Conservation (phyloP, 257 asterid genomes). For the Scutellaria baicalensis region DNA sequence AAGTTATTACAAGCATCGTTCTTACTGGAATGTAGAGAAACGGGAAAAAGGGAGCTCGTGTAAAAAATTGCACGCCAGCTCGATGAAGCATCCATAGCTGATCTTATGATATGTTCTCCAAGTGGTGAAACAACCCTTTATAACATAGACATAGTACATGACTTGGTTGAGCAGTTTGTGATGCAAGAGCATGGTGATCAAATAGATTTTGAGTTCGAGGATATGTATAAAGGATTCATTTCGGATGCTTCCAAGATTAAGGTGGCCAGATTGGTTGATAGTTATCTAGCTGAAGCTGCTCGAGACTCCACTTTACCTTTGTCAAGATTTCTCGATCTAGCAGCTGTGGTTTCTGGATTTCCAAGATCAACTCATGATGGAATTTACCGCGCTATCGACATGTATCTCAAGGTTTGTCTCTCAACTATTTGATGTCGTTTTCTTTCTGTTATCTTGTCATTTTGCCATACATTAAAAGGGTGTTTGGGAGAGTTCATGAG, state of each 20-base stretch:
- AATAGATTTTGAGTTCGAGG: slow-evolving; percentile 34
- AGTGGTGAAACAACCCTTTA: slow-evolving; percentile 43
- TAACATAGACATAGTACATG: slow-evolving; percentile 42
- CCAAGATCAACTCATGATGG: slow-evolving; percentile 71
- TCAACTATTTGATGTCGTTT: not conserved
- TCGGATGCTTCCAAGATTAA: slow-evolving; percentile 54
- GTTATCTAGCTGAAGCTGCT: slow-evolving; percentile 77
- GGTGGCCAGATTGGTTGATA: slow-evolving; percentile 68
- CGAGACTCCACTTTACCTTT: slow-evolving; percentile 49
- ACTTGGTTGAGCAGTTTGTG: slow-evolving; percentile 61
- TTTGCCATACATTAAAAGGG: too few species aligned
- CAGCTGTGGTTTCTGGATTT: slow-evolving; percentile 53
- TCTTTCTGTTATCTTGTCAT: too few species aligned
- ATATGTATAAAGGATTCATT: slow-evolving; percentile 24
- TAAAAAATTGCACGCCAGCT: slow-evolving; percentile 53
- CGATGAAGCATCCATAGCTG: slow-evolving; percentile 55
- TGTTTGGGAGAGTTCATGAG: too few species aligned
- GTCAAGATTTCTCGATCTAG: slow-evolving; percentile 47
- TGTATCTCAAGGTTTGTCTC: slow-evolving; percentile 61
- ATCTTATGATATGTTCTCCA: slow-evolving; percentile 47
- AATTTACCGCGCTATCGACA: slow-evolving; percentile 75
- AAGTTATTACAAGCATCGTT: slow-evolving; percentile 56
- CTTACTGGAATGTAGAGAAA: slow-evolving; percentile 51
- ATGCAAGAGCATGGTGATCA: slow-evolving; percentile 35
- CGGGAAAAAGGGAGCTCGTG: slow-evolving; percentile 38